Evolutionary conservation across 2,329 filamentous ascomycete genomes (phyloP).

Genomic region (Fonsecaea nubica): DNA sequence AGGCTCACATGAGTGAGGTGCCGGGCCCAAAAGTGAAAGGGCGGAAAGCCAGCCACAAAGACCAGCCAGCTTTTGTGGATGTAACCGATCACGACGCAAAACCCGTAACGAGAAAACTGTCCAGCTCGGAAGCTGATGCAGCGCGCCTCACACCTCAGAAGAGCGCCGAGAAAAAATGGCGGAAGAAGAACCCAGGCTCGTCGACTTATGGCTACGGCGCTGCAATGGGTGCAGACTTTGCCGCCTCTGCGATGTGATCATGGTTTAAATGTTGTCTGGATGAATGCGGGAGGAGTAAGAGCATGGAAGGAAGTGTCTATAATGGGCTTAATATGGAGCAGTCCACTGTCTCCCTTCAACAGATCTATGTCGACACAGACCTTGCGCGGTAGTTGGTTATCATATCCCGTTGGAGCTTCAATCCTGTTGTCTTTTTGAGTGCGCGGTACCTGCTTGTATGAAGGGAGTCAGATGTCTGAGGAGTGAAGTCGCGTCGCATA

Average conservation of each 20-base stretch:
- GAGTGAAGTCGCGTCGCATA: not conserved
- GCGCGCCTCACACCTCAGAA: not conserved
- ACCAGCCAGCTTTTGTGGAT: slow-evolving; percentile 11
- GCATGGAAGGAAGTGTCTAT: not conserved
- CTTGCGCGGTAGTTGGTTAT: not conserved
- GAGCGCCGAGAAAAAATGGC: slow-evolving; percentile 9
- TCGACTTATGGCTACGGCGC: slow-evolving; percentile 7
- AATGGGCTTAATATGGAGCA: not conserved
- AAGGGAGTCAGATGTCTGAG: not conserved
- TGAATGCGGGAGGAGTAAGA: not conserved
- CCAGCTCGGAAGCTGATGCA: not conserved
- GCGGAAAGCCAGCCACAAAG: slow-evolving; percentile 14
- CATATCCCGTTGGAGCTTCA: not conserved
- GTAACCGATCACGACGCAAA: slow-evolving; percentile 5
- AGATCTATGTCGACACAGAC: not conserved
- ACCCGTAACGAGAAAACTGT: slow-evolving; percentile 3
- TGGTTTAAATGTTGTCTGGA: not conserved
- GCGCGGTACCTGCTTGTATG: not conserved
- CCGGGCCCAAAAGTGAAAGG: not conserved
- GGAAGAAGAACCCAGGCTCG: slow-evolving; percentile 5
- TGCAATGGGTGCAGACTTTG: slow-evolving; percentile 8
- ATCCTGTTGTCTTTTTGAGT: not conserved
- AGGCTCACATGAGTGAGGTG: slow-evolving; percentile 12
- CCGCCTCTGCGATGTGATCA: slow-evolving; percentile 1
- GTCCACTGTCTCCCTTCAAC: not conserved